These are phyloP conservation scores for Sporothrix protearum DNA, from an alignment of 2,329 filamentous ascomycete species.

Conservation along the genomic window DNA sequence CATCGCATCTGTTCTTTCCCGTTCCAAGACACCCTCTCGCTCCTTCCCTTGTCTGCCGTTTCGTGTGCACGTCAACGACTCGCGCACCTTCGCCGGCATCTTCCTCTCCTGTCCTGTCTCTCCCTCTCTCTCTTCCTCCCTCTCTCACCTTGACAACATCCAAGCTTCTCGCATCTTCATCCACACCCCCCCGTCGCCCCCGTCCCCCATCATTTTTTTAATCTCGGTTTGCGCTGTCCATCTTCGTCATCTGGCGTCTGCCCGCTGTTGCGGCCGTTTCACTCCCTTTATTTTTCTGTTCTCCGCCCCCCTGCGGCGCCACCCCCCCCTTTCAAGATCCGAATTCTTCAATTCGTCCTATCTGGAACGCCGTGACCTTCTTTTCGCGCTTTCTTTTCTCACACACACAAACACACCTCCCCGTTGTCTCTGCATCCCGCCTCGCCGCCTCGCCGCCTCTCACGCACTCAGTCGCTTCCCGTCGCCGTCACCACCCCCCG, in stretches of 20 bases:
- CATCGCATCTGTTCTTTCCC: conserved; percentile 10
- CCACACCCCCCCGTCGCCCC: background rate
- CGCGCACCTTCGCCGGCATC: background rate
- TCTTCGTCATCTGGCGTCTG: conserved; percentile 8
- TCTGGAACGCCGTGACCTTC: conserved; percentile 14
- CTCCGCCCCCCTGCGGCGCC: conserved; percentile 20
- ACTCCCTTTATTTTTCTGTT: conserved; percentile 1
- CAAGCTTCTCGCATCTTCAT: background rate
- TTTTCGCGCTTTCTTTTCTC: conserved; percentile 6
- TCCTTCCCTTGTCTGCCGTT: background rate
- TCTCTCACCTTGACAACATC: background rate
- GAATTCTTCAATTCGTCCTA: conserved; percentile 23
- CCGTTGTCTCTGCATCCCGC: background rate
- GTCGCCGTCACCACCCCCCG: background rate
- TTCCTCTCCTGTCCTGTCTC: background rate
- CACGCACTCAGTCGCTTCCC: background rate
- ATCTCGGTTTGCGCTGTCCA: background rate
- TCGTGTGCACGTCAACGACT: background rate
- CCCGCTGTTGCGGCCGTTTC: conserved; percentile 1
- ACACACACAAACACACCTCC: background rate
- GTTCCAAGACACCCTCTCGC: conserved; percentile 3
- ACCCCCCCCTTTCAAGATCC: conserved; percentile 23
- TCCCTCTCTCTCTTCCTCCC: background rate
- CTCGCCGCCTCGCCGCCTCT: background rate
- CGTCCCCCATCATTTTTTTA: conserved; percentile 7